A percentile compares a stretch with the other conserved stretches of the same genome.
Conservation (phyloP, 176 grass and related monocot species). For the Pontederia paniculata region DNA sequence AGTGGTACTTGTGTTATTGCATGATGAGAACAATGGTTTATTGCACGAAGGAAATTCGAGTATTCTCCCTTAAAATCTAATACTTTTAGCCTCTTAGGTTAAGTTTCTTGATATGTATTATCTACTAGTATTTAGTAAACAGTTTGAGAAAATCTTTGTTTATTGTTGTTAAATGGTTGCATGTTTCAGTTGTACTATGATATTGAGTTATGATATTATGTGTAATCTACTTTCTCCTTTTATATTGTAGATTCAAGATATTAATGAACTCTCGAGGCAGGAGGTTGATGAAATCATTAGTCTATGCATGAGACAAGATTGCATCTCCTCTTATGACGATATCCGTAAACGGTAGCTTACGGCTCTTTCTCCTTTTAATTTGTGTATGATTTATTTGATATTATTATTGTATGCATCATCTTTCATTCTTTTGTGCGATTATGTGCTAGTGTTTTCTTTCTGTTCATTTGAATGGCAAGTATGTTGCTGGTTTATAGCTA, state of each 20-base stretch:
- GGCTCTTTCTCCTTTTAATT: background rate
- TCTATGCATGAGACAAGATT: conserved; percentile 23
- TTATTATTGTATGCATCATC: background rate
- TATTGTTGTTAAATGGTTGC: background rate
- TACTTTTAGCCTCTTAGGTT: too few species aligned
- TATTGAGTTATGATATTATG: background rate
- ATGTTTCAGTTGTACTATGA: background rate
- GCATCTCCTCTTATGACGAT: conserved; percentile 28
- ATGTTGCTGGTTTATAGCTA: too few species aligned
- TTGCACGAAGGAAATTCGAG: too few species aligned
- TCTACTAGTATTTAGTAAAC: too few species aligned
- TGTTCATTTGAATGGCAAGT: too few species aligned
- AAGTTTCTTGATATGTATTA: too few species aligned
- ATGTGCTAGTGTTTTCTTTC: too few species aligned
- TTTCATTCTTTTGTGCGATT: background rate
- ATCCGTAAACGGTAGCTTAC: conserved; percentile 28
- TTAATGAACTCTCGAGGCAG: conserved; percentile 44
- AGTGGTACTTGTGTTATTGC: too few species aligned
- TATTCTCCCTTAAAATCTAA: too few species aligned
- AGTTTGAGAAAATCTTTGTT: too few species aligned
- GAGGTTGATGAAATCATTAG: conserved; percentile 50
- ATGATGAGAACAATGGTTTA: too few species aligned
- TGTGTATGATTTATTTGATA: background rate
- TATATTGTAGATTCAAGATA: conserved; percentile 33
- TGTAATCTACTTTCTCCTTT: conserved; percentile 7